Base-by-base conservation (phyloP, 2,329 filamentous ascomycete species). In the Pestalotiopsis fici region DNA sequence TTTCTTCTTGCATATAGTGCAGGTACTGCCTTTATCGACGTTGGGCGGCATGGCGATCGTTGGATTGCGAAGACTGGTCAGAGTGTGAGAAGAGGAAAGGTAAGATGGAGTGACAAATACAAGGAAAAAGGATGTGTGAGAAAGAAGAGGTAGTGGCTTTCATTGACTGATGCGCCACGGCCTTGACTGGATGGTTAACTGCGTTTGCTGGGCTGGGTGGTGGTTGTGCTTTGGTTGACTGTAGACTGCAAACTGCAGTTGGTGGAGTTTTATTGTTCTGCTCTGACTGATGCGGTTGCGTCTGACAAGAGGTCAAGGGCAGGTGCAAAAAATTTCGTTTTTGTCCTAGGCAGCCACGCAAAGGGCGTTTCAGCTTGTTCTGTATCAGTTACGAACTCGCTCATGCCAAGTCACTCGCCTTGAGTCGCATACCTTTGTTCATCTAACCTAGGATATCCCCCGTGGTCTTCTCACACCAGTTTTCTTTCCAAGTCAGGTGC, bases 1-100 rank as follows among this genome's bases (percentile, higher is more conserved):
- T 35, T 6, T 35, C 57, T 43, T 57, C n/a, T 69, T 39, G 57
- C 69, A 70, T 12, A 57, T 2, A 13, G 11, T 13, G 55, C 55
- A 57, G 55, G 12, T 3, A 25, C 15, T 57, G 18, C 23, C 4
- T 15, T 11, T 27, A 21, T 15, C 7, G 55, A 25, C 23, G 55
- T 57, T 4, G 25, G 55, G 5, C 7, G 31, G 31, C 55, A 57
- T 57, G 12, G 55, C 25, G 55, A 57, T 11, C 27, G 21, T 57
- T 18, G 3, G 12, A 57, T 57, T 3, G 6, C 55, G 55, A 57
- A 27, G 55, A 57, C 55, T 57, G 9, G 12, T 21, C 27, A 27
- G 55, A 57, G 43, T 6, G 43, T 50, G 5, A 7, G 6, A 50
- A 50, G 43, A 21, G 4, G 43, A 5, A 50, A 18, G 18, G 6